A percentile compares a stretch with the other conserved stretches of the same genome.
Conservation (phyloP, 2,329 filamentous ascomycete genomes). For the Tolypocladium amazonense region DNA sequence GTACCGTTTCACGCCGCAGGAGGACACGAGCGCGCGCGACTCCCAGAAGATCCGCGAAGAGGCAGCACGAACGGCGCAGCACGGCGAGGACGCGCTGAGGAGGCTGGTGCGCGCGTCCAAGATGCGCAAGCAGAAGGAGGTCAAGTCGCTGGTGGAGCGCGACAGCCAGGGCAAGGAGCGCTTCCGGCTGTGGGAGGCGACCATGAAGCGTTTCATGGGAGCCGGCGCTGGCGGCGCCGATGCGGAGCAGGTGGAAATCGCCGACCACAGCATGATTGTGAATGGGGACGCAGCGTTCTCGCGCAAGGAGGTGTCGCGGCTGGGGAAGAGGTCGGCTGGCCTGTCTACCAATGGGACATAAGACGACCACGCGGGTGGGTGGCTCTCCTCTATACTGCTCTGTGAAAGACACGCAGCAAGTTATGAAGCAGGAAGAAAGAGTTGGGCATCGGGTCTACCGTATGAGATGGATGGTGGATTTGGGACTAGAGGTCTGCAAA, state of each 20-base stretch:
- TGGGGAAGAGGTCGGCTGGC: conserved; percentile 27
- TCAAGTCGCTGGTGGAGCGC: conserved; percentile 43
- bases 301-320: conserved; percentile 41
- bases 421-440: neutral
- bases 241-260: conserved; percentile 37
- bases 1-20: conserved; percentile 47
- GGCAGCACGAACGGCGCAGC: conserved; percentile 47
- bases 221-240: conserved; percentile 18
- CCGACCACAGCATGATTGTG: conserved; percentile 55
- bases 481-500: neutral
- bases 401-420: neutral
- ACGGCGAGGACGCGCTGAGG: conserved; percentile 51
- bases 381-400: neutral
- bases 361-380: neutral
- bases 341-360: conserved; percentile 10
- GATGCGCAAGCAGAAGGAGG: conserved; percentile 53
- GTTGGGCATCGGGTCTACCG: neutral
- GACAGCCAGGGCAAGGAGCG: conserved; percentile 42
- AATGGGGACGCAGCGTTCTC: conserved; percentile 43
- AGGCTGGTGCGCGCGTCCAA: conserved; percentile 51
- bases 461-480: neutral
- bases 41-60: conserved; percentile 49
- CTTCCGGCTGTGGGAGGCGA: conserved; percentile 49
- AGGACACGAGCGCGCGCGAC: conserved; percentile 35
- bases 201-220: conserved; percentile 46